Evolutionary conservation across 257 asterid species (phyloP).

Genomic region (Asclepias syriaca): DNA sequence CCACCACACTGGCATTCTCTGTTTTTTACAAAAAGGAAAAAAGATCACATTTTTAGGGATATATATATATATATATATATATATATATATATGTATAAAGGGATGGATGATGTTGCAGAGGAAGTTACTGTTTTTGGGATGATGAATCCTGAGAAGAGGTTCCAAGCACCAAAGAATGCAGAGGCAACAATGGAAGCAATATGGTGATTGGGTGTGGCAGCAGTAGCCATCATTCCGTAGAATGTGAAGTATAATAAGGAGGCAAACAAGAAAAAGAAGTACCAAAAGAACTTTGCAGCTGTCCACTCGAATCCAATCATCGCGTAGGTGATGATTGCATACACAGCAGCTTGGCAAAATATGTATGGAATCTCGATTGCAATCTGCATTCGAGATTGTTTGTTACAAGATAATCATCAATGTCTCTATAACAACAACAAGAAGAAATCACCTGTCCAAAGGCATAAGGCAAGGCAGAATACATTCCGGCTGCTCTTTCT

Average conservation of each 20-base stretch:
- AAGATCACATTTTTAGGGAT: too few relatives aligned
- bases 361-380: constrained; percentile 60
- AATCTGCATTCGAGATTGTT: constrained; percentile 31
- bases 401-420: constrained; percentile 9
- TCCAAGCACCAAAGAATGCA: constrained; percentile 48
- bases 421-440: neutral
- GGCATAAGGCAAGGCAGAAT: constrained; percentile 76
- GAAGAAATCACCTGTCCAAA: constrained; percentile 45
- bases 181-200: constrained; percentile 51
- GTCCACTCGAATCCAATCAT: constrained; percentile 71
- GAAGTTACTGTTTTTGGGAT: constrained; percentile 65
- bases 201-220: constrained; percentile 63
- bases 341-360: constrained; percentile 40
- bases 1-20: constrained; percentile 82
- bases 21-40: neutral
- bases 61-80: too few relatives aligned
- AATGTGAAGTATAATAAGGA: constrained; percentile 59
- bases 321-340: constrained; percentile 51
- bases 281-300: constrained; percentile 64
- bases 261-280: constrained; percentile 51
- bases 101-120: neutral
- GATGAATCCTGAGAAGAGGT: constrained; percentile 68
- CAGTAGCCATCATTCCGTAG: constrained; percentile 77
- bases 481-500: constrained; percentile 87
- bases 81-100: too few relatives aligned